Conservation (phyloP, 2,329 filamentous ascomycete genomes). For the Fusarium sp. region DNA sequence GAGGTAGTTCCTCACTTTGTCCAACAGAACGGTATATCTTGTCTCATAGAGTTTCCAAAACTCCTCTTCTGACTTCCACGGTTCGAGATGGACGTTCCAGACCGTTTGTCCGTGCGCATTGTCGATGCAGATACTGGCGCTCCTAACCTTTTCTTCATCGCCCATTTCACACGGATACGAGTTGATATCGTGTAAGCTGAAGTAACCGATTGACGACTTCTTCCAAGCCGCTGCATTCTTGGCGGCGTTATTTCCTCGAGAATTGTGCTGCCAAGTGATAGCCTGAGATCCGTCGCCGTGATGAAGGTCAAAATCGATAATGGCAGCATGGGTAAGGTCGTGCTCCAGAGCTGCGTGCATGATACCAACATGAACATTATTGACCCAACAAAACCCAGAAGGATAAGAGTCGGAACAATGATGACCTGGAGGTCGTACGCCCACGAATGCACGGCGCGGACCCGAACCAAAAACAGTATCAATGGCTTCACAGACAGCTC, state of each 20-base stretch:
- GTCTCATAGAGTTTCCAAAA: slow-evolving; percentile 91
- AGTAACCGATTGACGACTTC: slow-evolving; percentile 92
- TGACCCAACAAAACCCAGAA: slow-evolving; percentile 98
- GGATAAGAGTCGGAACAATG: slow-evolving; percentile 92
- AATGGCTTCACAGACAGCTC: slow-evolving; percentile 92
- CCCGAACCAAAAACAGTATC: slow-evolving; percentile 80
- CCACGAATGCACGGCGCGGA: slow-evolving; percentile 86
- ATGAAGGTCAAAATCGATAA: slow-evolving; percentile 91
- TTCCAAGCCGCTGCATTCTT: slow-evolving; percentile 82
- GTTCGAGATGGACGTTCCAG: slow-evolving; percentile 94
- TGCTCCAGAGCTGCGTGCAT: slow-evolving; percentile 87
- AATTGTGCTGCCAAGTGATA: slow-evolving; percentile 92
- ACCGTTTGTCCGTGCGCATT: slow-evolving; percentile 93
- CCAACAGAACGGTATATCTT: slow-evolving; percentile 80
- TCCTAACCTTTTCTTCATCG: slow-evolving; percentile 93
- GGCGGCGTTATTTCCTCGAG: slow-evolving; percentile 68
- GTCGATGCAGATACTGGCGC: slow-evolving; percentile 93
- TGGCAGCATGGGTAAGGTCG: slow-evolving; percentile 91
- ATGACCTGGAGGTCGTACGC: slow-evolving; percentile 91
- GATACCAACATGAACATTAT: slow-evolving; percentile 97
- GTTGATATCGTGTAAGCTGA: slow-evolving; percentile 97
- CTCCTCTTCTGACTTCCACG: slow-evolving; percentile 84
- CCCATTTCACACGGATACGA: slow-evolving; percentile 96
- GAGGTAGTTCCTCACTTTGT: slow-evolving; percentile 85
- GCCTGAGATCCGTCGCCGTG: slow-evolving; percentile 96